These are phyloP conservation scores for Forsythia viridissima DNA, from an alignment of 257 asterid genomes.

Conservation along the genomic window DNA sequence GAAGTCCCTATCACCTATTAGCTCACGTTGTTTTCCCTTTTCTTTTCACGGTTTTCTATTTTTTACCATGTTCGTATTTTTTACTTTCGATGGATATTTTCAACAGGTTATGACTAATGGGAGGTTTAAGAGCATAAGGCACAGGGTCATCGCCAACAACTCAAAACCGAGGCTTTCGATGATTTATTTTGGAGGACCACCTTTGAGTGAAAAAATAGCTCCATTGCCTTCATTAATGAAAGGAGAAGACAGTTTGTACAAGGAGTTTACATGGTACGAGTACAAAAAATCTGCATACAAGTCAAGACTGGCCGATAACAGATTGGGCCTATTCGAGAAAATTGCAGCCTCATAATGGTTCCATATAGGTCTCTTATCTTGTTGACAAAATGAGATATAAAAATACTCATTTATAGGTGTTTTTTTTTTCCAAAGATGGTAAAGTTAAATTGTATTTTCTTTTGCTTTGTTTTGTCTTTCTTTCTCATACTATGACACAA, in stretches of 20 bases:
- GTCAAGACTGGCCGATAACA: slow-evolving; percentile 56
- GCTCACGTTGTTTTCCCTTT: not conserved
- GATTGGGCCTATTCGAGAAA: slow-evolving; percentile 59
- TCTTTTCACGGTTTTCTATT: not conserved
- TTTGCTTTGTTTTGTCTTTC: slow-evolving; percentile 1
- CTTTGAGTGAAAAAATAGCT: slow-evolving; percentile 62
- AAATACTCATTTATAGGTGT: slow-evolving; percentile 2
- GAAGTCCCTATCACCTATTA: not conserved
- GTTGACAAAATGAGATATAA: slow-evolving; percentile 6
- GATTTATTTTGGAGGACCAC: slow-evolving; percentile 74
- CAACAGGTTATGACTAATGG: slow-evolving; percentile 69
- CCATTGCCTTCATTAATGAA: slow-evolving; percentile 57
- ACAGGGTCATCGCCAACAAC: slow-evolving; percentile 55
- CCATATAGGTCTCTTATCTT: not conserved
- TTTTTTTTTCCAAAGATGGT: not conserved
- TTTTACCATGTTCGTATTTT: not conserved
- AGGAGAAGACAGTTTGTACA: slow-evolving; percentile 64
- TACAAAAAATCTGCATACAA: slow-evolving; percentile 53
- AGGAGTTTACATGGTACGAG: slow-evolving; percentile 71
- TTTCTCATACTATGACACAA: slow-evolving; percentile 17
- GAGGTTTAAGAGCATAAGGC: slow-evolving; percentile 56
- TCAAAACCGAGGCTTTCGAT: slow-evolving; percentile 52
- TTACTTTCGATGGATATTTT: not conserved
- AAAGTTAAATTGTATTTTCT: not conserved
- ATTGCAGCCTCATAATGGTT: slow-evolving; percentile 47